Base-by-base conservation (phyloP, 768 basidiomycete species). In the Boletus subparvulus region DNA sequence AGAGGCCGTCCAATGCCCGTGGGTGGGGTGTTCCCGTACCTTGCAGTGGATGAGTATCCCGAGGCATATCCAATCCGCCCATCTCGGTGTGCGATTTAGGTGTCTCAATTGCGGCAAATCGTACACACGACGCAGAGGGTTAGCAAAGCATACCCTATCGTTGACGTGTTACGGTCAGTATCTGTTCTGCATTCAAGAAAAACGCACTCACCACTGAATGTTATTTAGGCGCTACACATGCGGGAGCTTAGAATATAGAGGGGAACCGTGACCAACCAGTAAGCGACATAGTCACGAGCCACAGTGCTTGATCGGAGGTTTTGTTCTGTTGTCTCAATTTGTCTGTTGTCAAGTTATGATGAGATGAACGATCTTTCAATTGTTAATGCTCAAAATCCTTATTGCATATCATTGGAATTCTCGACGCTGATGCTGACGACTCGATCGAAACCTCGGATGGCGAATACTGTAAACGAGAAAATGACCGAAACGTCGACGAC, bases 21-120 rank as follows among this genome's bases (percentile, higher is more conserved):
- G 58, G 54, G 26, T 11, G 11, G 58, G 58, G 12, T 65, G 64
- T 42, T n/a, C 42, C 1, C 6, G 35, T 8, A 48, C 13, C 17
- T 5, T 66, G 37, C 39, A 21, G 28, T 66, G 64, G 64, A 48
- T 39, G 51, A 65, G 52, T 17, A 47, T 63, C 1, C 46, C 54
- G 8, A 60, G 64, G 33, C 61, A 65, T 6, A 54, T 65, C 41
- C 58, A 36, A 9, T 63, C 61, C 4, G 11, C 50, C 26, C 65
- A 65, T 21, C 40, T 63, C 7, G 50, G 50, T 17, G 41, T 66
- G 36, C 44, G 54, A n/a, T 54, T 61, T 16, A 30, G 6, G 4
- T 61, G 61, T 21, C 7, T 8, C 13, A 42, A 52, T 6, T 66
- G 61, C 6, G 46, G 32, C 4, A 65, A 56, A 35, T 1, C 4